Evolutionary conservation across 192 early-diverging fungal genomes (phyloP).

Genomic region (Coemansia sp.): DNA sequence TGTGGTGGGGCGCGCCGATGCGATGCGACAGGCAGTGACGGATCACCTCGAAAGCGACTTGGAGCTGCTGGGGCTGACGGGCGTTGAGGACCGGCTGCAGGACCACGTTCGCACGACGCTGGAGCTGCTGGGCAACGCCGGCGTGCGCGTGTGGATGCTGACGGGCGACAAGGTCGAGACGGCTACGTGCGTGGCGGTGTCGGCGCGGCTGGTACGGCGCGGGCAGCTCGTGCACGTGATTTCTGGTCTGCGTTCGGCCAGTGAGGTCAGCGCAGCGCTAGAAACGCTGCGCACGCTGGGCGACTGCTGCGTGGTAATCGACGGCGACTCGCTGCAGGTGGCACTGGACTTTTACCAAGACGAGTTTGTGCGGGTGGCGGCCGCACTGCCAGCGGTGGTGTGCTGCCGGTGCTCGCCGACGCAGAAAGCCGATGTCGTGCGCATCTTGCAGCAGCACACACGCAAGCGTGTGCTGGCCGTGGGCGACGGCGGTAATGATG

Average conservation of each 20-base stretch:
- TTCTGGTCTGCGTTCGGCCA: slow-evolving; percentile 57
- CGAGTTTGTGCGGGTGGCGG: slow-evolving; percentile 78
- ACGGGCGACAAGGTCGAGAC: slow-evolving; percentile 99
- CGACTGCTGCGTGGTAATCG: slow-evolving; percentile 85
- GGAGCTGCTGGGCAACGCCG: slow-evolving; percentile 86
- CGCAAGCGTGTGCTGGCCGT: slow-evolving; percentile 81
- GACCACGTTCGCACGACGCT: slow-evolving; percentile 88
- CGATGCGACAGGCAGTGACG: slow-evolving; percentile 65
- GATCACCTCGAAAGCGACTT: slow-evolving; percentile 77
- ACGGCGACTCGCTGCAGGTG: slow-evolving; percentile 86
- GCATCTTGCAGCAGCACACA: slow-evolving; percentile 71
- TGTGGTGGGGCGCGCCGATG: slow-evolving; percentile 66
- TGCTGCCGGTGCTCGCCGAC: slow-evolving; percentile 96
- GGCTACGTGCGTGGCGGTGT: slow-evolving; percentile 92
- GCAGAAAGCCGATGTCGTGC: slow-evolving; percentile 92
- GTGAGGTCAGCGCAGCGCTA: slow-evolving; percentile 61
- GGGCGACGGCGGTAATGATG: slow-evolving; percentile 97
- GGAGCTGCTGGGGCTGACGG: slow-evolving; percentile 89
- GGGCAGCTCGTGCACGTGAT: slow-evolving; percentile 86
- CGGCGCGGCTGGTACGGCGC: slow-evolving; percentile 83
- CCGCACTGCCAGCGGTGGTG: slow-evolving; percentile 80
- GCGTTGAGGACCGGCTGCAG: slow-evolving; percentile 95
- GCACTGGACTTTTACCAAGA: slow-evolving; percentile 70
- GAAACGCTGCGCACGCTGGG: slow-evolving; percentile 65
- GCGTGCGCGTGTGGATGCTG: slow-evolving; percentile 95